A percentile compares a stretch with the other conserved stretches of the same genome.
phyloP scores from a whole-genome alignment of 371 early-diverging fungal genomes.

The Mucor indicus region DNA sequence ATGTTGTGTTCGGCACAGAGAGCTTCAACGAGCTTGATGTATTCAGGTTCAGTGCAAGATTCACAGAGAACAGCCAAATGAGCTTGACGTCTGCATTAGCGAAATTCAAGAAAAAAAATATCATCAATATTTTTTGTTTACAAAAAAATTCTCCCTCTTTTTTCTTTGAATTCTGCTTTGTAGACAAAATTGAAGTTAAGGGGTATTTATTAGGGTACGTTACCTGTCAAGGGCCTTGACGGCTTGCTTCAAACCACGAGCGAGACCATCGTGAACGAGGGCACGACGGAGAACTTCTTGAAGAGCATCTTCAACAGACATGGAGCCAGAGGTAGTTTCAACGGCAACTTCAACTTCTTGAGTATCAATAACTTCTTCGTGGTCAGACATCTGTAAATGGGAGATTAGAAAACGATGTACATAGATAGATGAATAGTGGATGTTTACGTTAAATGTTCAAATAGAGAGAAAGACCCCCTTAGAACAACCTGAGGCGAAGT shows the following conservation, averaged over 20 bases:
- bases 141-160: constrained; percentile 11
- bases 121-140: constrained; percentile 13
- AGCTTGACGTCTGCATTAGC: constrained; percentile 60
- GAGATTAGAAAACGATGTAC: no score
- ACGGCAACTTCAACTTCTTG: constrained; percentile 82
- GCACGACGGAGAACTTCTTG: constrained; percentile 96
- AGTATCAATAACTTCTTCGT: constrained; percentile 60
- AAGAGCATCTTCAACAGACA: constrained; percentile 96
- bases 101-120: constrained; percentile 10
- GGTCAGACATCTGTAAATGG: constrained; percentile 54
- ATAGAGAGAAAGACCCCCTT: no score
- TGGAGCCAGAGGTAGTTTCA: constrained; percentile 63
- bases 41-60: constrained; percentile 94
- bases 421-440: no score
- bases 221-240: constrained; percentile 97
- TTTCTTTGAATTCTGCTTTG: background rate
- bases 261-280: constrained; percentile 93
- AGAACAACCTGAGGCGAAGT: no score
- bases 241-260: constrained; percentile 96
- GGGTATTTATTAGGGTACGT: background rate
- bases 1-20: constrained; percentile 98
- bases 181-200: background rate
- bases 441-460: no score
- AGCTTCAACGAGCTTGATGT: constrained; percentile 95
- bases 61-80: constrained; percentile 95